Percentiles rank a stretch among this genome's conserved stretches.
Evolutionary conservation across 495 filamentous ascomycete genomes (phyloP).

Genomic region (Cercophora samala): DNA sequence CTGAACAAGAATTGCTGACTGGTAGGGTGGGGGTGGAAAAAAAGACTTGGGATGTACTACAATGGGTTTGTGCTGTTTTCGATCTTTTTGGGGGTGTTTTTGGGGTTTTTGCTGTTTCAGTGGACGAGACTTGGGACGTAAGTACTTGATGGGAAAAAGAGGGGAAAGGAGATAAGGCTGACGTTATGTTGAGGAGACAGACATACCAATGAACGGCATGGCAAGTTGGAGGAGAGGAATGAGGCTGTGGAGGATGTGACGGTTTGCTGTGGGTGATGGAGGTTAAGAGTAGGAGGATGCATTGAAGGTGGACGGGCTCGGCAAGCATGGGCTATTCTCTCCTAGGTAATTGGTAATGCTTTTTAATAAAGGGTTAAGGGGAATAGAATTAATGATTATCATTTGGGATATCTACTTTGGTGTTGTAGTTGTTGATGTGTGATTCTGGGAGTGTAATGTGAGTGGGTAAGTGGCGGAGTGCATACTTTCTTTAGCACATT

Average conservation of each 20-base stretch:
- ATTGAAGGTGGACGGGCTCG: neutral
- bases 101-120: neutral
- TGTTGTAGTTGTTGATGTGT: neutral
- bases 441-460: too few species aligned
- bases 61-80: slow-evolving; percentile 5
- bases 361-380: neutral
- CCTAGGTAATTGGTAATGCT: neutral
- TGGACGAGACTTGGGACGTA: slow-evolving; percentile 1
- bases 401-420: neutral
- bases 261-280: neutral
- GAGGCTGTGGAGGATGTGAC: neutral
- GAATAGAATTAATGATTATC: neutral
- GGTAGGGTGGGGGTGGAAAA: neutral
- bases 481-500: too few species aligned
- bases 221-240: slow-evolving; percentile 1
- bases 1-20: too few species aligned
- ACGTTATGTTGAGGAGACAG: neutral
- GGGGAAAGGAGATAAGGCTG: neutral
- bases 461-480: too few species aligned
- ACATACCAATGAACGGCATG: neutral
- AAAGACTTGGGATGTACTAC: slow-evolving; percentile 9
- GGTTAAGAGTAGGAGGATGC: neutral
- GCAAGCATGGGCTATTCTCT: neutral
- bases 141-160: neutral
- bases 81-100: slow-evolving; percentile 9